Percentiles rank a stretch among this genome's conserved stretches.
Conservation (phyloP, 2,329 filamentous ascomycete species). For the Diaporthe nobilis region DNA sequence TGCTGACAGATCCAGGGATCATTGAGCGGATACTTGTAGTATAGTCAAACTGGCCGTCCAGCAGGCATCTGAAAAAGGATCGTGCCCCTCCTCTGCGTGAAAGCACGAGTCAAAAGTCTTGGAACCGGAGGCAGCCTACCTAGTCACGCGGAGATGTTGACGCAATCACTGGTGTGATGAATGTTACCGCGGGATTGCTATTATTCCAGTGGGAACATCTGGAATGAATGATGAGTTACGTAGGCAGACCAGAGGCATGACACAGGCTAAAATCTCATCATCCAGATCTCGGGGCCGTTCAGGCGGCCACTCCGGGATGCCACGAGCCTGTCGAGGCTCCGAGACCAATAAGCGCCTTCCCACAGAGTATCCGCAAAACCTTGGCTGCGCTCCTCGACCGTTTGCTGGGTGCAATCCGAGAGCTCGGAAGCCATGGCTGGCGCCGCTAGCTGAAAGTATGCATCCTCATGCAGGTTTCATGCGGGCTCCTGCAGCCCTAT, state of each 20-base stretch:
- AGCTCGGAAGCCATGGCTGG: constrained; percentile 23
- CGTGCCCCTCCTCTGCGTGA: neutral
- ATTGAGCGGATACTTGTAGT: neutral
- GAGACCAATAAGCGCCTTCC: constrained; percentile 16
- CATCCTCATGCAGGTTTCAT: constrained; percentile 29
- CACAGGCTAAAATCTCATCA: constrained; percentile 31
- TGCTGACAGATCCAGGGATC: too few species aligned
- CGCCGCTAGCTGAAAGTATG: constrained; percentile 22
- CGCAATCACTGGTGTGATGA: constrained; percentile 6
- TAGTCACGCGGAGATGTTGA: neutral
- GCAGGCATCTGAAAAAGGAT: neutral
- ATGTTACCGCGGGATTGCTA: constrained; percentile 8
- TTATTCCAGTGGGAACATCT: neutral
- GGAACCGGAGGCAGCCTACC: neutral
- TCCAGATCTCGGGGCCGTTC: constrained; percentile 23
- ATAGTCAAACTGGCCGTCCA: neutral
- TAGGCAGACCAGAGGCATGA: constrained; percentile 4
- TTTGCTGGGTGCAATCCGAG: constrained; percentile 30
- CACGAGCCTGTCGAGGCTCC: constrained; percentile 14
- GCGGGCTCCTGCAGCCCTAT: constrained; percentile 40
- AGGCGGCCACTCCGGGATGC: constrained; percentile 31
- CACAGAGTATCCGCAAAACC: constrained; percentile 16
- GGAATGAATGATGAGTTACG: neutral
- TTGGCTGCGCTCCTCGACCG: constrained; percentile 21
- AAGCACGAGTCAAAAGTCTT: neutral